phyloP scores from a whole-genome alignment of 306 rosid genomes.

The Cicer judaicum region DNA sequence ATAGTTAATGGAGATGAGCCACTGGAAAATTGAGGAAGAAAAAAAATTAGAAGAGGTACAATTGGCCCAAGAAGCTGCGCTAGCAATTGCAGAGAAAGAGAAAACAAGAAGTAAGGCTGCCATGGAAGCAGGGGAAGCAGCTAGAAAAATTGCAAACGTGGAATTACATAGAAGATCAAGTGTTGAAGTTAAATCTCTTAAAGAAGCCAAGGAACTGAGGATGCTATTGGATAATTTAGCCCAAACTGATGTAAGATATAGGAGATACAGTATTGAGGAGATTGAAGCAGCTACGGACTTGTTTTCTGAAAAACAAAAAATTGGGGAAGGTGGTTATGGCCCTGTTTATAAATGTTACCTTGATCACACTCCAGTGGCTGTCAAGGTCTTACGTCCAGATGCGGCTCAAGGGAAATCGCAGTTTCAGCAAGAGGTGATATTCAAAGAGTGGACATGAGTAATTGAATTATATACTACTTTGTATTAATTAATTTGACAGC shows the following conservation, averaged over 20 bases:
- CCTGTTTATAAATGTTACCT: constrained; percentile 71
- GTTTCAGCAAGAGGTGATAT: constrained; percentile 92
- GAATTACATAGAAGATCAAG: constrained; percentile 65
- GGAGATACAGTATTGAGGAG: constrained; percentile 78
- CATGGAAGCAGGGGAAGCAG: constrained; percentile 79
- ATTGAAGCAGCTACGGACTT: constrained; percentile 73
- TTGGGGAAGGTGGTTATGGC: constrained; percentile 98
- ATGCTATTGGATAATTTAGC: constrained; percentile 62
- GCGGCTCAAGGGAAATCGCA: constrained; percentile 62
- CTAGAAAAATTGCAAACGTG: constrained; percentile 69
- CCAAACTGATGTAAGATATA: constrained; percentile 63
- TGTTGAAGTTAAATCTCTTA: constrained; percentile 60
- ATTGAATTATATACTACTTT: constrained; percentile 46
- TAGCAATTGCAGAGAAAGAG: constrained; percentile 81
- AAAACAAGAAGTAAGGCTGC: constrained; percentile 77
- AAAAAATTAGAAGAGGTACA: constrained; percentile 69
- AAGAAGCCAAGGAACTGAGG: constrained; percentile 75
- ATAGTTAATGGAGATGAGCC: constrained; percentile 66
- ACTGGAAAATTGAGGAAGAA: constrained; percentile 69
- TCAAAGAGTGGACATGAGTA: constrained; percentile 41
- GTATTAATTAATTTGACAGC: not conserved
- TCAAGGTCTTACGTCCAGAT: constrained; percentile 72
- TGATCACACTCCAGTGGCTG: constrained; percentile 86
- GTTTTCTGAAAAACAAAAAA: constrained; percentile 65
- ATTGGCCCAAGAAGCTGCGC: constrained; percentile 71